Percentiles rank a stretch among this genome's conserved stretches.
Conservation (phyloP, 2,329 filamentous ascomycete species). For the Xylariaceae sp. region DNA sequence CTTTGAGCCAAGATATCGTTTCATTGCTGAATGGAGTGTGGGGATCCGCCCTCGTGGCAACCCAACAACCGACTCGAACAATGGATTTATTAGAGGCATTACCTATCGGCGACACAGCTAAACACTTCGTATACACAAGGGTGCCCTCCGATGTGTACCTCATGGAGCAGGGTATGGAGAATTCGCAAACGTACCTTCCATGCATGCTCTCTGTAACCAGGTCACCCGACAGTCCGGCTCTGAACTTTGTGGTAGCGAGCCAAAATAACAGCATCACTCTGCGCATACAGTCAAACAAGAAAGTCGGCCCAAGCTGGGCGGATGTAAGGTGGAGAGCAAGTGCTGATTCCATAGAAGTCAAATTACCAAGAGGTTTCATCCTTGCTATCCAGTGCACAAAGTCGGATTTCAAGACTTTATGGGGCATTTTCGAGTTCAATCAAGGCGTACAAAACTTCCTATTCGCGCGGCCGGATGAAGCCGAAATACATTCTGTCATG, state of each 20-base stretch:
- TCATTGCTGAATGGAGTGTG: slow-evolving; percentile 64
- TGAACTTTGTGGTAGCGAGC: slow-evolving; percentile 72
- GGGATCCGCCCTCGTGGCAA: slow-evolving; percentile 46
- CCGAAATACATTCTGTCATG: slow-evolving; percentile 62
- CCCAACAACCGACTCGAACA: slow-evolving; percentile 42
- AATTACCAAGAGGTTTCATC: slow-evolving; percentile 71
- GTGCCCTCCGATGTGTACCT: slow-evolving; percentile 72
- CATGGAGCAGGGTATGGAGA: slow-evolving; percentile 67
- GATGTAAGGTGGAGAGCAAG: slow-evolving; percentile 77
- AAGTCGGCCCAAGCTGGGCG: slow-evolving; percentile 70
- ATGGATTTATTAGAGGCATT: slow-evolving; percentile 63
- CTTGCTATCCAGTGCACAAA: slow-evolving; percentile 68
- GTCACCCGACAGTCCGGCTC: slow-evolving; percentile 62
- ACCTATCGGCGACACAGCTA: slow-evolving; percentile 69
- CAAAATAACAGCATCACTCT: slow-evolving; percentile 76
- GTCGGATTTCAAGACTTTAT: slow-evolving; percentile 73
- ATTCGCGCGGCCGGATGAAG: slow-evolving; percentile 65
- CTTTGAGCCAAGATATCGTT: slow-evolving; percentile 66
- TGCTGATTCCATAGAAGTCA: slow-evolving; percentile 60
- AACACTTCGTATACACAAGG: slow-evolving; percentile 74
- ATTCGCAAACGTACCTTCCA: slow-evolving; percentile 64
- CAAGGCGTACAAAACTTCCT: slow-evolving; percentile 70
- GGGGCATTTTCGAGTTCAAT: slow-evolving; percentile 82
- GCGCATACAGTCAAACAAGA: slow-evolving; percentile 64
- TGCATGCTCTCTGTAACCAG: slow-evolving; percentile 75